Percentiles rank a stretch among this genome's conserved stretches.
Conservation (phyloP, 1,284 basidiomycete genomes). For the Tylopilus sp. region DNA sequence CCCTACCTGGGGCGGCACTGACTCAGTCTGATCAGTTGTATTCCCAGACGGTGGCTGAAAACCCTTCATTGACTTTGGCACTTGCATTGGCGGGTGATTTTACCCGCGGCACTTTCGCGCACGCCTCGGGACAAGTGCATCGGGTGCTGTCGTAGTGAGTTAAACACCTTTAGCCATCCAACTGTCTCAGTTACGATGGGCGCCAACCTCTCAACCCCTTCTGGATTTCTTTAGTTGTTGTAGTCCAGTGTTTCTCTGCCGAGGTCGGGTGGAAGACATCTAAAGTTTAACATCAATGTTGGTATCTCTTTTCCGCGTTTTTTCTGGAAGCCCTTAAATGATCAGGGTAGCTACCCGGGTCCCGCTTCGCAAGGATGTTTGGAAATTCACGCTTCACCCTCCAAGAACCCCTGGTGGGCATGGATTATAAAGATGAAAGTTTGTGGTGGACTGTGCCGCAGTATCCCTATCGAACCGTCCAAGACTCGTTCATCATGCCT, state of each 20-base stretch:
- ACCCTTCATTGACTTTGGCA: background rate
- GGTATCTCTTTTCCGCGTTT: slow-evolving; percentile 2
- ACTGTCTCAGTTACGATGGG: background rate
- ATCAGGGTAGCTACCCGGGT: slow-evolving; percentile 7
- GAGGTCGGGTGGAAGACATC: background rate
- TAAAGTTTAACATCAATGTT: slow-evolving; percentile 4
- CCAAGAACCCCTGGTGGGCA: slow-evolving; percentile 12
- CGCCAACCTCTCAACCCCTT: background rate
- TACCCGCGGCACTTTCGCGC: background rate
- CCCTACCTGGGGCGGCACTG: slow-evolving; percentile 2
- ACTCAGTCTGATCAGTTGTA: slow-evolving; percentile 5
- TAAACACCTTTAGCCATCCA: background rate
- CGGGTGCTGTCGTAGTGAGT: slow-evolving; percentile 12
- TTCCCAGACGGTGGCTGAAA: background rate
- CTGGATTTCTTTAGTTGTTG: background rate
- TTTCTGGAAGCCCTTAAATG: background rate
- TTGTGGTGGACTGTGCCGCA: slow-evolving; percentile 10
- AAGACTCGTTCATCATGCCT: slow-evolving; percentile 15
- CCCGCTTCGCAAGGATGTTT: slow-evolving; percentile 15
- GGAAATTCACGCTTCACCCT: slow-evolving; percentile 5
- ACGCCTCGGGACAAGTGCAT: background rate
- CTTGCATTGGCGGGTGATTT: too few relatives aligned
- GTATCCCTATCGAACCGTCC: slow-evolving; percentile 19
- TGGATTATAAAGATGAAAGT: slow-evolving; percentile 23
- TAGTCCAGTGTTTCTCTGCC: background rate